Conservation (phyloP, 345 rosid species). For the Brassica carinata region DNA sequence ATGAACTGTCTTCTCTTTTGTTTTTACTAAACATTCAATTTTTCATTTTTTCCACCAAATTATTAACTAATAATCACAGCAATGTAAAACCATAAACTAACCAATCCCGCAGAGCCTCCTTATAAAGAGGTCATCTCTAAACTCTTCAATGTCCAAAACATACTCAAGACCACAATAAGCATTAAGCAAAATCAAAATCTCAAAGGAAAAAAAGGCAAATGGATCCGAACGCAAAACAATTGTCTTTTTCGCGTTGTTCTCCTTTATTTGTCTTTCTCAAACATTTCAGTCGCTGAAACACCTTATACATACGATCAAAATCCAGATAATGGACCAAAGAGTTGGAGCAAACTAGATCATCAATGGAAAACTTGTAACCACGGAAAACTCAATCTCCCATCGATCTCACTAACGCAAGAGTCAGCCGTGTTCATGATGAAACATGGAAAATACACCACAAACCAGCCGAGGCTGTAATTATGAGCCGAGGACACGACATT, state of each 20-base stretch:
- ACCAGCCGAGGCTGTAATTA: conserved; percentile 58
- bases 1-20: not conserved
- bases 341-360: conserved; percentile 56
- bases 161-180: not conserved
- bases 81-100: conserved; percentile 17
- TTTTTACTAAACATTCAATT: not conserved
- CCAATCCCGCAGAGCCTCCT: not conserved
- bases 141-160: not conserved
- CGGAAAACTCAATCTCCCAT: conserved; percentile 75
- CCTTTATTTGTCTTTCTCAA: conserved; percentile 7
- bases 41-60: not conserved
- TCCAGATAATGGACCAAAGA: conserved; percentile 48
- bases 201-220: conserved; percentile 11
- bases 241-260: not conserved
- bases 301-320: conserved; percentile 46
- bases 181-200: not conserved
- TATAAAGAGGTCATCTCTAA: not conserved
- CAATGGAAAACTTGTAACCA: conserved; percentile 54
- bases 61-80: conserved; percentile 19
- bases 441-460: conserved; percentile 54
- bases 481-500: conserved; percentile 71
- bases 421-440: conserved; percentile 26
- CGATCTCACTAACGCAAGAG: conserved; percentile 46
- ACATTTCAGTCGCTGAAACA: conserved; percentile 33
- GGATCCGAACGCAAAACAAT: conserved; percentile 9